These are phyloP conservation scores for Amborella trichopoda DNA, from an alignment of 164 flowering plant species.

Conservation along the genomic window DNA sequence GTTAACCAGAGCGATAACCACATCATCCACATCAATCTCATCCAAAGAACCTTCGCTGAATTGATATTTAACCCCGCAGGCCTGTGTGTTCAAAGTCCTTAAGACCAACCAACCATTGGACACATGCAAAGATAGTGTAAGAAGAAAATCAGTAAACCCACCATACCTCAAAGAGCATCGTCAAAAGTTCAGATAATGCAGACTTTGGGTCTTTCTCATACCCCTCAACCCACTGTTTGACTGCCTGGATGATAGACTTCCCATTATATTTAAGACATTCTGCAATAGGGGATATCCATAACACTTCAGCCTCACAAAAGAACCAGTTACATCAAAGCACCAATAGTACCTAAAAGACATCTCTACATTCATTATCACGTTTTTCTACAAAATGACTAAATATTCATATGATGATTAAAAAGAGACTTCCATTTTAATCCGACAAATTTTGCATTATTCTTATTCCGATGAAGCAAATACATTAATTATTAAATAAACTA, in stretches of 20 bases:
- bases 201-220: constrained; percentile 69
- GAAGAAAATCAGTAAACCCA: background rate
- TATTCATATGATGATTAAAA: no score
- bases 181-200: constrained; percentile 70
- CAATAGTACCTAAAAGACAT: no score
- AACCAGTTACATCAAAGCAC: no score
- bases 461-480: no score
- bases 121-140: background rate
- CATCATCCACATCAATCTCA: constrained; percentile 87
- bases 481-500: no score
- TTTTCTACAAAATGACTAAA: no score
- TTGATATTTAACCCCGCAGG: constrained; percentile 75
- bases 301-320: no score
- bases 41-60: constrained; percentile 55
- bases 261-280: constrained; percentile 75
- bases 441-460: no score
- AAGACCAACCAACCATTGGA: background rate
- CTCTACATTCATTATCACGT: no score
- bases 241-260: constrained; percentile 52
- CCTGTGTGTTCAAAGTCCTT: constrained; percentile 30
- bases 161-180: constrained; percentile 90
- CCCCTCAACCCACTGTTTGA: constrained; percentile 72
- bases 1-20: constrained; percentile 78
- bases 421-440: no score
- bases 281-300: constrained; percentile 25